A percentile compares a stretch with the other conserved stretches of the same genome.
These are phyloP conservation scores for Malus asiatica DNA, from an alignment of 306 rosid genomes.

Conservation along the genomic window DNA sequence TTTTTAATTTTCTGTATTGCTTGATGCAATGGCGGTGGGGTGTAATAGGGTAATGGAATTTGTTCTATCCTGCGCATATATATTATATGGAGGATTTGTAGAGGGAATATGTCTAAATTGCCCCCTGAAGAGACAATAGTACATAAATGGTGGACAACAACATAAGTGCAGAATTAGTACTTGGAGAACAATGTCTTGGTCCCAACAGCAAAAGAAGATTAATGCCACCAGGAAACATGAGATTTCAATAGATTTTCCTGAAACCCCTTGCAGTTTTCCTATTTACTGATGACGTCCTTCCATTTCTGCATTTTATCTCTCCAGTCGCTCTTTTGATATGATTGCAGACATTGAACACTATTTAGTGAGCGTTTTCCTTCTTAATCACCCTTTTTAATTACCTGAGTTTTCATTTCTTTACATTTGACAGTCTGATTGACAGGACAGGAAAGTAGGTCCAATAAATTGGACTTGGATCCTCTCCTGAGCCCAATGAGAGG, in stretches of 20 bases:
- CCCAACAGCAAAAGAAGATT: conserved; percentile 10
- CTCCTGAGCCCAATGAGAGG: no score
- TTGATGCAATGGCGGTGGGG: background rate
- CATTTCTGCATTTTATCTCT: background rate
- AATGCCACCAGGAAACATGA: conserved; percentile 1
- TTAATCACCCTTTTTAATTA: background rate
- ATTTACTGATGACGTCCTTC: background rate
- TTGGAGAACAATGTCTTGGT: conserved; percentile 23
- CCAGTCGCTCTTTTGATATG: background rate
- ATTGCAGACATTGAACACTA: background rate
- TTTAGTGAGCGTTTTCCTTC: background rate
- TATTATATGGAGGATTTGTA: conserved; percentile 3
- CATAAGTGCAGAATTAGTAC: conserved; percentile 13
- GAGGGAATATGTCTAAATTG: conserved; percentile 14
- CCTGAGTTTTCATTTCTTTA: background rate
- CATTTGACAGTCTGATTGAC: background rate
- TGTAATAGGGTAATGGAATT: no score
- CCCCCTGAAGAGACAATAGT: conserved; percentile 4
- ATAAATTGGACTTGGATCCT: background rate
- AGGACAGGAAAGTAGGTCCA: background rate
- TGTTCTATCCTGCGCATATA: conserved; percentile 7
- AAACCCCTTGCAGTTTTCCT: background rate
- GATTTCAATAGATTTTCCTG: background rate
- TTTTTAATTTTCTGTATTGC: background rate
- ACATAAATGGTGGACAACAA: conserved; percentile 13